Percentiles rank a stretch among this genome's conserved stretches.
phyloP scores from a whole-genome alignment of 2,329 filamentous ascomycete genomes.

The Hyphodiscus sp. region DNA sequence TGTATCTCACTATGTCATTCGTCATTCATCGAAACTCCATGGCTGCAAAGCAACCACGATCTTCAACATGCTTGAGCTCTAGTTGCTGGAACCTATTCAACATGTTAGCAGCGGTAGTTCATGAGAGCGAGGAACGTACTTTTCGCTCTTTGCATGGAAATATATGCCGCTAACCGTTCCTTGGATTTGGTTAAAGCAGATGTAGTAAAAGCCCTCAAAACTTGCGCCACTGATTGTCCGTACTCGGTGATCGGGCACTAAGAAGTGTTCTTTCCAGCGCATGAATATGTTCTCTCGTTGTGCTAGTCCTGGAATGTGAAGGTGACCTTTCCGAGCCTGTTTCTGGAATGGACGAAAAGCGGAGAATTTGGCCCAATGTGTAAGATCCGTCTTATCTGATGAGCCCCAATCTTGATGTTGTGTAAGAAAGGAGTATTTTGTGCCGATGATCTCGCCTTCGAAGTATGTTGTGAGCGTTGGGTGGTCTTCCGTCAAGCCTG shows the following conservation, averaged over 20 bases:
- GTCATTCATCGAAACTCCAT: constrained; percentile 77
- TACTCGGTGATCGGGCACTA: constrained; percentile 91
- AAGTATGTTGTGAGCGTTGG: constrained; percentile 98
- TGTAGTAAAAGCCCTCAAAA: constrained; percentile 98
- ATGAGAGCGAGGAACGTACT: constrained; percentile 50
- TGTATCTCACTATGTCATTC: constrained; percentile 13
- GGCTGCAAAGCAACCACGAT: constrained; percentile 75
- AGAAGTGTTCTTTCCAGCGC: constrained; percentile 98
- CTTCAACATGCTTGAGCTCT: constrained; percentile 80
- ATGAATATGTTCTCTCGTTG: constrained; percentile 92
- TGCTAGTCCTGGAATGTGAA: constrained; percentile 61
- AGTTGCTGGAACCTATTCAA: constrained; percentile 76
- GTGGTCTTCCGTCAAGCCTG: constrained; percentile 90
- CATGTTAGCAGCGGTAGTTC: constrained; percentile 10
- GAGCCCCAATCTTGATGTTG: constrained; percentile 88
- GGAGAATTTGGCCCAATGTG: constrained; percentile 87
- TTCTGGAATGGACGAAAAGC: constrained; percentile 73
- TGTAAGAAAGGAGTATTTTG: constrained; percentile 90
- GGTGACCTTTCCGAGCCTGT: constrained; percentile 49
- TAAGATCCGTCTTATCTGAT: constrained; percentile 82
- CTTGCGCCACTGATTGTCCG: constrained; percentile 88
- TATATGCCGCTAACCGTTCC: constrained; percentile 91
- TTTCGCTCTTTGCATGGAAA: constrained; percentile 96
- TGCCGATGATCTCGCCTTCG: constrained; percentile 94
- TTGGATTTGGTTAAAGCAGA: constrained; percentile 90